Conservation (phyloP, 768 basidiomycete species). For the Lactarius vividus region DNA sequence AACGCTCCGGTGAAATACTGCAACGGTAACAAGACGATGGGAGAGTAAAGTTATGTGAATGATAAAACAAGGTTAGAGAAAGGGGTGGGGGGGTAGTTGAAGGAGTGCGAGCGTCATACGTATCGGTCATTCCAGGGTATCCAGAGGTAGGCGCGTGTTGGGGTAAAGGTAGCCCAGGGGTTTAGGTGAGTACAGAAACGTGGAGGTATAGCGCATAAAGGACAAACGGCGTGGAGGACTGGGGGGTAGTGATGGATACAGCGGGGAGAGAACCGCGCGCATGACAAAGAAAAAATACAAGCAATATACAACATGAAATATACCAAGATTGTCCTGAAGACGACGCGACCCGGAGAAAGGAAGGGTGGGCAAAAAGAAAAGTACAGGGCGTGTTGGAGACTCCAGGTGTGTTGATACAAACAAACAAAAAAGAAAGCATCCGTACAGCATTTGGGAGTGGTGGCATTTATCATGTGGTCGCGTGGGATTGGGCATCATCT, state of each 20-base stretch:
- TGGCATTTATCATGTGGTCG: constrained; percentile 10
- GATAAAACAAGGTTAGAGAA: constrained; percentile 24
- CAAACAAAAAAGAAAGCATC: constrained; percentile 14
- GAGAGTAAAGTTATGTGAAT: constrained; percentile 11
- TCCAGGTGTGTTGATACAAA: constrained; percentile 22
- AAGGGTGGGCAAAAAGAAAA: constrained; percentile 8
- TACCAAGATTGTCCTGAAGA: constrained; percentile 21
- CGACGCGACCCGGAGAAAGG: constrained; percentile 17
- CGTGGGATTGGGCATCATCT: constrained; percentile 12
- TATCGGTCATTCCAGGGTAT: constrained; percentile 28
- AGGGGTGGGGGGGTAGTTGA: not conserved
- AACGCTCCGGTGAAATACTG: constrained; percentile 7
- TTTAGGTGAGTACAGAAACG: constrained; percentile 22
- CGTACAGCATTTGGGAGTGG: constrained; percentile 13
- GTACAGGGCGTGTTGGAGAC: constrained; percentile 21
- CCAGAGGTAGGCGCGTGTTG: constrained; percentile 16
- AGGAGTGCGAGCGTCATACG: constrained; percentile 26
- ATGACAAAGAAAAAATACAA: constrained; percentile 25
- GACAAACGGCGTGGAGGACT: constrained; percentile 8
- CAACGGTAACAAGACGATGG: constrained; percentile 9
- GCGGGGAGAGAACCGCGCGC: constrained; percentile 23
- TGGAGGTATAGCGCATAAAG: constrained; percentile 23
- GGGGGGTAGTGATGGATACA: constrained; percentile 24
- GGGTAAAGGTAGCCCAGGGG: constrained; percentile 14
- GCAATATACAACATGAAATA: constrained; percentile 26